Evolutionary conservation across 257 asterid genomes (phyloP).

Genomic region (Nicotiana tomentosiformis): DNA sequence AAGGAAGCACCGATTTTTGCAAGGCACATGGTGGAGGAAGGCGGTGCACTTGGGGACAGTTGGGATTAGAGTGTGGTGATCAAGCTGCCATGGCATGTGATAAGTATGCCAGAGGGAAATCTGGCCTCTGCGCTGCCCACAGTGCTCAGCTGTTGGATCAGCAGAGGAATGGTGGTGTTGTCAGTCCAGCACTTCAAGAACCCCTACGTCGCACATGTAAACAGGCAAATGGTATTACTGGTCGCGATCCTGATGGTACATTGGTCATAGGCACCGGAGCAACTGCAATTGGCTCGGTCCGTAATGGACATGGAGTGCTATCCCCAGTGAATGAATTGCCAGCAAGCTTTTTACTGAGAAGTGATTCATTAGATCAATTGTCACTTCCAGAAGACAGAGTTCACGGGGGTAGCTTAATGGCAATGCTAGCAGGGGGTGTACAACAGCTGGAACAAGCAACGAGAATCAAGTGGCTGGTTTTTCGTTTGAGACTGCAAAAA

Average conservation of each 20-base stretch:
- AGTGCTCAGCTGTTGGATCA: constrained; percentile 32
- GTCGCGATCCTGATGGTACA: too few species aligned
- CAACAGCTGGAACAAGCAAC: constrained; percentile 9
- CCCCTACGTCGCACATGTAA: constrained; percentile 13
- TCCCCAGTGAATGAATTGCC: constrained; percentile 10
- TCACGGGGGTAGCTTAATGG: constrained; percentile 69
- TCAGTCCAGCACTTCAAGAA: constrained; percentile 14
- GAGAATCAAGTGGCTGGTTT: constrained; percentile 5
- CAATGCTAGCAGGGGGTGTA: constrained; percentile 40
- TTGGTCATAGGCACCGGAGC: too few species aligned
- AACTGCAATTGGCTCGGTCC: constrained; percentile 13
- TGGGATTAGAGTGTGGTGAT: constrained; percentile 25
- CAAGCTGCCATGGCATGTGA: constrained; percentile 30
- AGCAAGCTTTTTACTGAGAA: constrained; percentile 3
- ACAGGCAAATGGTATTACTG: neutral
- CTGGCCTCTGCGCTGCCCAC: constrained; percentile 52
- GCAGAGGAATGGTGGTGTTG: constrained; percentile 2
- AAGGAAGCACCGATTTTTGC: too few species aligned
- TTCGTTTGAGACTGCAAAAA: constrained; percentile 13
- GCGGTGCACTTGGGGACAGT: too few species aligned
- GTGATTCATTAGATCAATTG: constrained; percentile 17
- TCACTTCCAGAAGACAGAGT: constrained; percentile 71
- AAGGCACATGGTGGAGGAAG: too few species aligned
- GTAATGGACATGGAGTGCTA: constrained; percentile 7
- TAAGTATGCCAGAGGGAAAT: constrained; percentile 56